Evolutionary conservation across 1,284 basidiomycete species (phyloP).

Genomic region (Cryptococcus neoformans): DNA sequence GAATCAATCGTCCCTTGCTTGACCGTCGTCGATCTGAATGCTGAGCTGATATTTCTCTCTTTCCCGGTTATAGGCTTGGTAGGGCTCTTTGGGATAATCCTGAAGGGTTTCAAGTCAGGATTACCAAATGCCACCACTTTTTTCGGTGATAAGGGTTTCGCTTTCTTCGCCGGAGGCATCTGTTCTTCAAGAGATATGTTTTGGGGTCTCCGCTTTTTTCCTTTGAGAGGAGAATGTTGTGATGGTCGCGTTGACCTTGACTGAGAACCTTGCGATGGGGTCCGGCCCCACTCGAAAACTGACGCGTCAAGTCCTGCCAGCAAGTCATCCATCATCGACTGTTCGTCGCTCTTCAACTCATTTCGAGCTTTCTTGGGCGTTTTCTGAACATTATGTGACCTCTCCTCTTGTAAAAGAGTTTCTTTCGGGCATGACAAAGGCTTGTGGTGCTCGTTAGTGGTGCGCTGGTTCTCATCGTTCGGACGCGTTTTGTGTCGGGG

Average conservation of each 20-base stretch:
- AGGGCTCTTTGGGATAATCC: no score
- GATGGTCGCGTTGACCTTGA: no score
- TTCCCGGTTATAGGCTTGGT: no score
- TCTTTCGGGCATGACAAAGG: neutral
- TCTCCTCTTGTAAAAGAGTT: neutral
- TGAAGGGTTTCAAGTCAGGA: no score
- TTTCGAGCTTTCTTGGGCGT: neutral
- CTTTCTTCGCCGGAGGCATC: conserved; percentile 2
- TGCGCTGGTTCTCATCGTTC: neutral
- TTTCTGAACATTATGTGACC: neutral
- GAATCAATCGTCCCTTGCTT: neutral
- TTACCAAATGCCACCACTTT: neutral
- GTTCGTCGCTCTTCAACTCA: conserved; percentile 27
- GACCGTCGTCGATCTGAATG: neutral
- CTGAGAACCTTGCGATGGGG: no score
- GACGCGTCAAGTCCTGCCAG: conserved; percentile 46
- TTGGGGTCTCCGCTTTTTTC: neutral
- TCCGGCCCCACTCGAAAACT: conserved; percentile 21
- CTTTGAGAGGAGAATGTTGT: conserved; percentile 1
- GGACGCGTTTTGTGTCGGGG: neutral
- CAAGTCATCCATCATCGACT: conserved; percentile 44
- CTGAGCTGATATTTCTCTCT: no score
- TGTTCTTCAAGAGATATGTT: conserved; percentile 1
- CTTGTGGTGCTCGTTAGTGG: neutral
- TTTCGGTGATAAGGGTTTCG: conserved; percentile 8